phyloP scores from a whole-genome alignment of 352 stramenopile genomes.

The Pythium aristosporum region DNA sequence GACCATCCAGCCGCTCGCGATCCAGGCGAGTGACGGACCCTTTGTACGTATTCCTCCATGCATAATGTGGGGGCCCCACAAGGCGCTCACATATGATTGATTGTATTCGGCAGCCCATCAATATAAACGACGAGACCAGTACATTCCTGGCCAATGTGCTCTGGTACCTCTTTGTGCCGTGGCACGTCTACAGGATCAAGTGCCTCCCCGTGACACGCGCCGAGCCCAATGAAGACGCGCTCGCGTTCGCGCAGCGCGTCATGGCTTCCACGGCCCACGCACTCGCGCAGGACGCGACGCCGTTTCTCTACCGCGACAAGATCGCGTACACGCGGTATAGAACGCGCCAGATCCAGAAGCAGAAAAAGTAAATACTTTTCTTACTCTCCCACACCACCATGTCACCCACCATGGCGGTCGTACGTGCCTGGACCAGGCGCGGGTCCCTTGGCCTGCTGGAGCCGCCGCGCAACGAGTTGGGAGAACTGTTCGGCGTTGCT shows the following conservation, averaged over 20 bases:
- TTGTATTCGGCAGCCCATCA: slow-evolving; percentile 45
- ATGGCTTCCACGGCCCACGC: slow-evolving; percentile 54
- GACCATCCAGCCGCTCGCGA: slow-evolving; percentile 58
- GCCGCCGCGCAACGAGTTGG: slow-evolving; percentile 28
- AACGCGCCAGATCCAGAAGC: slow-evolving; percentile 49
- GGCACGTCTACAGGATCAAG: slow-evolving; percentile 66
- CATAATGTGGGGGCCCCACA: not conserved
- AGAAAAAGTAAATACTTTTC: slow-evolving; percentile 31
- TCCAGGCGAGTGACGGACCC: slow-evolving; percentile 56
- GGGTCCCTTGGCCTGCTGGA: slow-evolving; percentile 27
- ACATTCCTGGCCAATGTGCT: slow-evolving; percentile 72
- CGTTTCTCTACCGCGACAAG: slow-evolving; percentile 76
- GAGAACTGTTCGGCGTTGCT: slow-evolving; percentile 41
- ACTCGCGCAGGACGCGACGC: slow-evolving; percentile 53
- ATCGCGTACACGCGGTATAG: slow-evolving; percentile 64
- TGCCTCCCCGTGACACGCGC: slow-evolving; percentile 43
- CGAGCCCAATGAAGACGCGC: slow-evolving; percentile 39
- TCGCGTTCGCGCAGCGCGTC: slow-evolving; percentile 57
- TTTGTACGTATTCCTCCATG: slow-evolving; percentile 41
- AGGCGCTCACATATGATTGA: not conserved
- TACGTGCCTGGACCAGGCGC: slow-evolving; percentile 40
- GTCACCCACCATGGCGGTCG: slow-evolving; percentile 33
- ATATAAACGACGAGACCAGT: slow-evolving; percentile 80
- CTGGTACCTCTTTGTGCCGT: slow-evolving; percentile 73
- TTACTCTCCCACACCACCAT: not conserved